Percentiles rank a stretch among this genome's conserved stretches.
Conservation (phyloP, 2,329 filamentous ascomycete species). For the Emericellopsis atlantica region DNA sequence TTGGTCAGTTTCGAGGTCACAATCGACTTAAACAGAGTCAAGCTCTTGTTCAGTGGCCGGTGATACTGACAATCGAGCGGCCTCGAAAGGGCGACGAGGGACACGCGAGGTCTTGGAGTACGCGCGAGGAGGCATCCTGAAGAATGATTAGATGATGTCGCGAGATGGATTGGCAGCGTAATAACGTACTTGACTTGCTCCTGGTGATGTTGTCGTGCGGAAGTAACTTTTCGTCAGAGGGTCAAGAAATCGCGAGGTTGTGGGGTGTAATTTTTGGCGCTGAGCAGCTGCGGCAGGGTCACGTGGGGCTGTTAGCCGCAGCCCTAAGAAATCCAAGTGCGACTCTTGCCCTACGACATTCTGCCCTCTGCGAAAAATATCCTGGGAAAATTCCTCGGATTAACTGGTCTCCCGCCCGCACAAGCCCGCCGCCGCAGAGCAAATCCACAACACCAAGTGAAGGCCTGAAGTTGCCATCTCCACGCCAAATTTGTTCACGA, state of each 20-base stretch:
- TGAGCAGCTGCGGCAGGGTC: not conserved
- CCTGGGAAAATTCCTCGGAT: constrained; percentile 13
- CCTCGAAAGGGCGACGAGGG: constrained; percentile 96
- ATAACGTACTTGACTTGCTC: constrained; percentile 26
- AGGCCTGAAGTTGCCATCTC: constrained; percentile 19
- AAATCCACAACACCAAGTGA: constrained; percentile 22
- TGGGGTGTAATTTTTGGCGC: constrained; percentile 17
- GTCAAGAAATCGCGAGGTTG: constrained; percentile 16
- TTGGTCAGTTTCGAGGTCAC: constrained; percentile 55
- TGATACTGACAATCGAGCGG: constrained; percentile 97
- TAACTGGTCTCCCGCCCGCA: constrained; percentile 23
- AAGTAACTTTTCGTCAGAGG: constrained; percentile 4
- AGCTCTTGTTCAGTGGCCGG: constrained; percentile 97
- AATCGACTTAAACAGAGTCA: constrained; percentile 94
- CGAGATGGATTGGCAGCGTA: constrained; percentile 3
- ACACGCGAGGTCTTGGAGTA: constrained; percentile 99
- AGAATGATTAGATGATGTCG: constrained; percentile 12
- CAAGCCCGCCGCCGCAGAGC: constrained; percentile 16
- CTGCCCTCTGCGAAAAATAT: constrained; percentile 9
- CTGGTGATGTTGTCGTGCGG: constrained; percentile 19
- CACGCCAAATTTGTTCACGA: constrained; percentile 27
- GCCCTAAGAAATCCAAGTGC: constrained; percentile 16
- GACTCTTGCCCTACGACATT: constrained; percentile 18
- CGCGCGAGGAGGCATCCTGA: constrained; percentile 37
- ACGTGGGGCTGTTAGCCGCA: constrained; percentile 4